These are phyloP conservation scores for Chamaecyparis obtusa DNA, from an alignment of 75 land plant genomes.

Conservation along the genomic window DNA sequence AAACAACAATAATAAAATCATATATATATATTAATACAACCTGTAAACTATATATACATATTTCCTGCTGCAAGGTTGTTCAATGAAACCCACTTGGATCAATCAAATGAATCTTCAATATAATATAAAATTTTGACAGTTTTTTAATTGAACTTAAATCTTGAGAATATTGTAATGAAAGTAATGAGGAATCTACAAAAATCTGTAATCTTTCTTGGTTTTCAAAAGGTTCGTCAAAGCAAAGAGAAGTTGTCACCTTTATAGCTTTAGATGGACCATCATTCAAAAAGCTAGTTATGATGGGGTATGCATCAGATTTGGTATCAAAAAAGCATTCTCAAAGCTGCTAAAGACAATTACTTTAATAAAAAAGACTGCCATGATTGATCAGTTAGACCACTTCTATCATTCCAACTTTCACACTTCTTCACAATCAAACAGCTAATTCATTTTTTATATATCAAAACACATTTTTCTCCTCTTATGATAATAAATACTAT, in stretches of 20 bases:
- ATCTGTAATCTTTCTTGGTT: not conserved
- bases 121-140: no score
- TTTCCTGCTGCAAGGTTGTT: no score
- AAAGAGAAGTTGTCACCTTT: not conserved
- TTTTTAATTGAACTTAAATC: not conserved
- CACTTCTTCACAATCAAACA: not conserved
- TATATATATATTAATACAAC: no score
- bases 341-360: not conserved
- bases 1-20: no score
- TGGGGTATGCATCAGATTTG: not conserved
- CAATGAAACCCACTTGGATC: no score
- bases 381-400: not conserved
- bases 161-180: not conserved
- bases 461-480: no score
- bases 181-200: not conserved
- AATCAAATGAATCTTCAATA: not conserved
- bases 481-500: no score
- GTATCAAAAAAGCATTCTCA: no score
- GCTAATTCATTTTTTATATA: no score
- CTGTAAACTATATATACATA: no score
- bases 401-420: not conserved
- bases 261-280: not conserved
- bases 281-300: not conserved
- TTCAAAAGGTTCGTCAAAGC: not conserved
- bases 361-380: not conserved